These are phyloP conservation scores for Candida caryicola DNA, from an alignment of 805 yeast genomes.

Conservation along the genomic window DNA sequence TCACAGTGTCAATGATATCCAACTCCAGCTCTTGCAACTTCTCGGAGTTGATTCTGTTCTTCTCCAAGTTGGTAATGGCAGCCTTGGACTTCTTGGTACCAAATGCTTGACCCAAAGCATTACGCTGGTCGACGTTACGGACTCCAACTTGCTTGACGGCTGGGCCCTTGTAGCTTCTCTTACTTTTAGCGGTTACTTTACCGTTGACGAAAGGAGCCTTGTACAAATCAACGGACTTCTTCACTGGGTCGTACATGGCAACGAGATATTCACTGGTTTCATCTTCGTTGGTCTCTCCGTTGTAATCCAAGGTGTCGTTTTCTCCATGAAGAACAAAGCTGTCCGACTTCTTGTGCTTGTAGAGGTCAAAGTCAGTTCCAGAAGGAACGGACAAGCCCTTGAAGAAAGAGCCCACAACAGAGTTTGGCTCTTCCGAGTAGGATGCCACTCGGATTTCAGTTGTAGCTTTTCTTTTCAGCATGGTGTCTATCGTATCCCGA, in stretches of 20 bases:
- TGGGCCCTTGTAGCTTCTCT: conserved; percentile 59
- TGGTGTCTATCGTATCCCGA: conserved; percentile 5
- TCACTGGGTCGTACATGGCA: conserved; percentile 73
- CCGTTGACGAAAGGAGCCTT: conserved; percentile 62
- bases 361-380: conserved; percentile 60
- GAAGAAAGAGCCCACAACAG: conserved; percentile 70
- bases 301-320: conserved; percentile 66
- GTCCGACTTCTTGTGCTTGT: conserved; percentile 44
- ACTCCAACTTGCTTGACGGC: conserved; percentile 55
- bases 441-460: conserved; percentile 41
- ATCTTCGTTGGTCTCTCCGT: conserved; percentile 46
- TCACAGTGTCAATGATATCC: conserved; percentile 80
- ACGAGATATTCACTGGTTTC: conserved; percentile 57
- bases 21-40: conserved; percentile 69
- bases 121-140: conserved; percentile 60
- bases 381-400: conserved; percentile 68
- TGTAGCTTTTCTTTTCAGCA: conserved; percentile 26
- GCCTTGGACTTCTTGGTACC: conserved; percentile 97
- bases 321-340: conserved; percentile 75
- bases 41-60: conserved; percentile 84
- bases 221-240: conserved; percentile 60
- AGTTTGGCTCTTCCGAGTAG: conserved; percentile 42
- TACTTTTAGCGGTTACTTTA: conserved; percentile 59
- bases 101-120: conserved; percentile 88
- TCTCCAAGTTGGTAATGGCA: conserved; percentile 75